Evolutionary conservation across 2,329 filamentous ascomycete species (phyloP).

Genomic region (Myriangium duriaei): DNA sequence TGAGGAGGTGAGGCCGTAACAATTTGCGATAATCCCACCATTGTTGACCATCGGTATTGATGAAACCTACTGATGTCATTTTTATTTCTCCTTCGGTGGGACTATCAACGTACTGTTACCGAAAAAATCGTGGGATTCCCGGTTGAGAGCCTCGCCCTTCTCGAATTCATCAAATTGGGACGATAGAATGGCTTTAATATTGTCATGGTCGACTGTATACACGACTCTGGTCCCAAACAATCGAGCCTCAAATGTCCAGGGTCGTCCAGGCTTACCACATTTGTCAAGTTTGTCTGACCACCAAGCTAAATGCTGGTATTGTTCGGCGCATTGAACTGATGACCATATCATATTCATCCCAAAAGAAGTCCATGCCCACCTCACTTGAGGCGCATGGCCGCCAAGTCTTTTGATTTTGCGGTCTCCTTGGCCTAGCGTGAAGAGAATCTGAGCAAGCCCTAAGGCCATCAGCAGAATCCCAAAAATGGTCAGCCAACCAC

Average conservation of each 20-base stretch:
- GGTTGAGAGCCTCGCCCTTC: not conserved
- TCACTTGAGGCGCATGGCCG: not conserved
- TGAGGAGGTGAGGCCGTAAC: not conserved
- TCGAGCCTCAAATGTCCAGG: not conserved
- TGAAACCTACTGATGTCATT: not conserved
- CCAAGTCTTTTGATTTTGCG: not conserved
- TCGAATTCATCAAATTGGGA: not conserved
- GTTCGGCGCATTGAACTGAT: not conserved
- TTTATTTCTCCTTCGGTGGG: not conserved
- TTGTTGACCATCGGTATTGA: not conserved
- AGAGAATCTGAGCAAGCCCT: not conserved
- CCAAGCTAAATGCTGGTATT: not conserved
- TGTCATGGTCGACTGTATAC: not conserved
- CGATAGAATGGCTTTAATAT: not conserved
- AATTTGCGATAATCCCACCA: not conserved
- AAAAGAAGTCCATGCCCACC: not conserved
- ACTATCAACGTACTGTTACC: not conserved
- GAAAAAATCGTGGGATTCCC: not conserved
- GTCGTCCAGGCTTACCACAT: not conserved
- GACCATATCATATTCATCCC: not conserved
- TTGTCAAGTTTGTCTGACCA: not conserved
- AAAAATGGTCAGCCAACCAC: not conserved
- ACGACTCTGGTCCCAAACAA: not conserved
- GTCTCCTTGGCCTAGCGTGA: not conserved
- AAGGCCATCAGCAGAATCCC: not conserved